These are phyloP conservation scores for Dryas alaskensis DNA, from an alignment of 306 rosid genomes.

Conservation along the genomic window DNA sequence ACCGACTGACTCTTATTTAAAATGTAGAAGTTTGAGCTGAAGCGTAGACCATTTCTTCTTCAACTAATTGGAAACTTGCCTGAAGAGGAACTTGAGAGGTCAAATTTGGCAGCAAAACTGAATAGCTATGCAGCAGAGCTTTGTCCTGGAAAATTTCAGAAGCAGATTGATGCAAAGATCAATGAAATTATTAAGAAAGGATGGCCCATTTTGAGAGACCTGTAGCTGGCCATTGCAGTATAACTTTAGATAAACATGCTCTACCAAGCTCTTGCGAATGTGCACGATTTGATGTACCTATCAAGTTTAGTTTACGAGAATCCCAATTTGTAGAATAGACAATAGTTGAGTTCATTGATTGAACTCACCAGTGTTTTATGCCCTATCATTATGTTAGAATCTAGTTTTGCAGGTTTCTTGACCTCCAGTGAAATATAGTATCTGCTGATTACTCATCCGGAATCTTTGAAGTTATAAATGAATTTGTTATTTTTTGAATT, in stretches of 20 bases:
- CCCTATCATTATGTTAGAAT: not conserved
- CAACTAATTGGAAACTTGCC: constrained; percentile 86
- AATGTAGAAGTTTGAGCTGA: constrained; percentile 92
- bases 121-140: constrained; percentile 87
- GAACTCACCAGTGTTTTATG: not conserved
- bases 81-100: constrained; percentile 74
- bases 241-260: constrained; percentile 4
- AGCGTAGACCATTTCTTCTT: constrained; percentile 69
- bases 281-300: constrained; percentile 9
- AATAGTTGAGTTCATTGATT: not conserved
- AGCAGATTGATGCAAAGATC: constrained; percentile 69
- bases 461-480: too few relatives aligned
- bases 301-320: not conserved
- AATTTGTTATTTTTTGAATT: too few relatives aligned
- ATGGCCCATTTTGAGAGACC: constrained; percentile 88
- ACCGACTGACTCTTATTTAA: constrained; percentile 18
- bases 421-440: not conserved
- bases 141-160: constrained; percentile 73
- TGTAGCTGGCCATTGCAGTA: constrained; percentile 16
- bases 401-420: not conserved
- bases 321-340: constrained; percentile 13
- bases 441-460: too few relatives aligned
- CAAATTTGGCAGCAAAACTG: constrained; percentile 69
- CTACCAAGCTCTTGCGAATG: not conserved
- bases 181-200: constrained; percentile 72